These are phyloP conservation scores for Termitomyces sp. DNA, from an alignment of 768 basidiomycete species.

Conservation along the genomic window DNA sequence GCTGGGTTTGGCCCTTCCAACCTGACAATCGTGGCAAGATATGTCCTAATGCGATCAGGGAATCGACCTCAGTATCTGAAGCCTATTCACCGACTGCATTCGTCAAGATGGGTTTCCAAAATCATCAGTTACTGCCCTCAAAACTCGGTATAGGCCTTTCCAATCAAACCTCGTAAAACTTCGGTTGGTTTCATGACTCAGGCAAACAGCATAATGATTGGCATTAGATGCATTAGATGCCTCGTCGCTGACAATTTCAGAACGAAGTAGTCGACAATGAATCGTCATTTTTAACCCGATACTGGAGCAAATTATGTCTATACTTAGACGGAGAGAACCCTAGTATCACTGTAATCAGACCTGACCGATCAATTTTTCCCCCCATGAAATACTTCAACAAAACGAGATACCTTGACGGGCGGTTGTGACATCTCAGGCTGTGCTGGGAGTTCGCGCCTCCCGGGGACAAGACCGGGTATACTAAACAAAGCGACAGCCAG, in stretches of 20 bases:
- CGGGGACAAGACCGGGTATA: slow-evolving; percentile 18
- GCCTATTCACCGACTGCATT: too few species aligned
- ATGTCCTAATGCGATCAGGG: too few species aligned
- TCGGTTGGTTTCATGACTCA: too few species aligned
- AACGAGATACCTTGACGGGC: not conserved
- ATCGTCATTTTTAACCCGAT: not conserved
- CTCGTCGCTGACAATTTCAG: not conserved
- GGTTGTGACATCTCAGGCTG: not conserved
- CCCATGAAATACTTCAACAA: not conserved
- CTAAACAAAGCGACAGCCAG: slow-evolving; percentile 15
- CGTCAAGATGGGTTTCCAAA: too few species aligned
- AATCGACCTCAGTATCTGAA: too few species aligned
- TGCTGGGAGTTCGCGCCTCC: not conserved
- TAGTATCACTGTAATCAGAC: not conserved
- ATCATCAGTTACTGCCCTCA: too few species aligned
- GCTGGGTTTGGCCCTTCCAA: too few species aligned
- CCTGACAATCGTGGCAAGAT: too few species aligned
- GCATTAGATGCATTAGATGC: not conserved
- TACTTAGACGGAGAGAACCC: not conserved
- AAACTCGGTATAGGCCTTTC: too few species aligned
- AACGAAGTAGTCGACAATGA: not conserved
- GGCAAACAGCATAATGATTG: too few species aligned
- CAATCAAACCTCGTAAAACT: too few species aligned
- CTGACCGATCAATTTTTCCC: not conserved
- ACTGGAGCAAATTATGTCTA: too few species aligned